Conservation (phyloP, 192 early-diverging fungal genomes). For the Ambispora gerdemannii region DNA sequence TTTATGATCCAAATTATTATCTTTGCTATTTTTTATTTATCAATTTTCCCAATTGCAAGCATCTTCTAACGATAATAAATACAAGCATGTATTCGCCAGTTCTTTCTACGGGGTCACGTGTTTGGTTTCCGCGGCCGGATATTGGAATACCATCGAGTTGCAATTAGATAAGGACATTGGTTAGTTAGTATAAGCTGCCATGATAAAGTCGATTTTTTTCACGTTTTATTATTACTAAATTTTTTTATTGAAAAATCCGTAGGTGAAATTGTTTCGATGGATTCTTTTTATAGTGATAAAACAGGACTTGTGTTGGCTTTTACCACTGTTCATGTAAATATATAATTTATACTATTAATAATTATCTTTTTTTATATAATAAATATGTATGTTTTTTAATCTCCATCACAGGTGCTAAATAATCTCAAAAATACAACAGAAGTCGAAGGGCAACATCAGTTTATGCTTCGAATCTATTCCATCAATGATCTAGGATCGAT, state of each 20-base stretch:
- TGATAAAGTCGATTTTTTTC: neutral
- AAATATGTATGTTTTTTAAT: neutral
- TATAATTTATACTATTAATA: neutral
- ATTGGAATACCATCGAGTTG: constrained; percentile 24
- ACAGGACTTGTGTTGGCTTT: constrained; percentile 10
- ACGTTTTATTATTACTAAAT: neutral
- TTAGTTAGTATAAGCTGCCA: neutral
- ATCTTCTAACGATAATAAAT: neutral
- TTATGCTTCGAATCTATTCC: constrained; percentile 21
- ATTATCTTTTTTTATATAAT: neutral
- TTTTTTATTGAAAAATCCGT: neutral
- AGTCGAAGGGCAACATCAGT: constrained; percentile 5
- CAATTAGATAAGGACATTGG: constrained; percentile 19
- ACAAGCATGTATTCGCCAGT: constrained; percentile 24
- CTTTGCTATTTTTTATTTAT: neutral
- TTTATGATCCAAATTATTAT: neutral
- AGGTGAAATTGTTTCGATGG: constrained; percentile 29
- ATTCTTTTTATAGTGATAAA: constrained; percentile 1
- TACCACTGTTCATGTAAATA: constrained; percentile 24
- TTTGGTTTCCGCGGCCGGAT: neutral
- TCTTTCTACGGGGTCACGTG: constrained; percentile 21
- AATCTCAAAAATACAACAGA: neutral
- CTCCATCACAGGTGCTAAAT: neutral
- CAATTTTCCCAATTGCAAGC: neutral
- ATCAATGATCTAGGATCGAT: neutral